phyloP scores from a whole-genome alignment of 2,329 filamentous ascomycete genomes.

The Xylaria sp. region DNA sequence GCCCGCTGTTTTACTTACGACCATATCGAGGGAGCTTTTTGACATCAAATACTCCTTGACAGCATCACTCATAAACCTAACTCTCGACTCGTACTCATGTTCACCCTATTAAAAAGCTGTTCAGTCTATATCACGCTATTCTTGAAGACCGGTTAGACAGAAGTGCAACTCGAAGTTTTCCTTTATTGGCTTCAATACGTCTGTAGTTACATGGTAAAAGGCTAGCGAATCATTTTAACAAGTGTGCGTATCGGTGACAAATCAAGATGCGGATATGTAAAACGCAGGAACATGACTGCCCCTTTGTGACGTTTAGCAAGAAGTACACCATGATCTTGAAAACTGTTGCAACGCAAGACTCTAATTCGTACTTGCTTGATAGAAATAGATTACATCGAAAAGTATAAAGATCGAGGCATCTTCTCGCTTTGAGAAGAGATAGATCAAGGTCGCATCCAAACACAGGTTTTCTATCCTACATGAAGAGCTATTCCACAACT shows the following conservation, averaged over 20 bases:
- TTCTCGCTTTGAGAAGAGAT: neutral
- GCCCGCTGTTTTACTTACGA: neutral
- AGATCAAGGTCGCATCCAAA: neutral
- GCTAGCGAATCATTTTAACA: neutral
- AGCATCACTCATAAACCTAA: no score
- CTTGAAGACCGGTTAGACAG: neutral
- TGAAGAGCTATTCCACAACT: neutral
- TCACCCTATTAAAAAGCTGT: neutral
- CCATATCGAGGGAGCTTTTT: neutral
- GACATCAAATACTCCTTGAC: neutral
- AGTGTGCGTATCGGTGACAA: neutral
- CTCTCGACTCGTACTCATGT: no score
- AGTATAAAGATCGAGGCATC: conserved; percentile 18
- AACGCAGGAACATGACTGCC: neutral
- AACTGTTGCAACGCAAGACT: neutral
- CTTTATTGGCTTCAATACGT: neutral
- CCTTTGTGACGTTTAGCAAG: neutral
- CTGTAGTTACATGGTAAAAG: conserved; percentile 9
- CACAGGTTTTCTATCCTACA: neutral
- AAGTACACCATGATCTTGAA: neutral
- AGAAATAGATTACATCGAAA: neutral
- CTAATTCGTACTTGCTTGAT: neutral
- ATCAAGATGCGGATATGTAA: neutral
- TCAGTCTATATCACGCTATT: neutral
- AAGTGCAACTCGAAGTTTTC: conserved; percentile 9